phyloP scores from a whole-genome alignment of 257 asterid species.

The Nicotiana sylvestris region DNA sequence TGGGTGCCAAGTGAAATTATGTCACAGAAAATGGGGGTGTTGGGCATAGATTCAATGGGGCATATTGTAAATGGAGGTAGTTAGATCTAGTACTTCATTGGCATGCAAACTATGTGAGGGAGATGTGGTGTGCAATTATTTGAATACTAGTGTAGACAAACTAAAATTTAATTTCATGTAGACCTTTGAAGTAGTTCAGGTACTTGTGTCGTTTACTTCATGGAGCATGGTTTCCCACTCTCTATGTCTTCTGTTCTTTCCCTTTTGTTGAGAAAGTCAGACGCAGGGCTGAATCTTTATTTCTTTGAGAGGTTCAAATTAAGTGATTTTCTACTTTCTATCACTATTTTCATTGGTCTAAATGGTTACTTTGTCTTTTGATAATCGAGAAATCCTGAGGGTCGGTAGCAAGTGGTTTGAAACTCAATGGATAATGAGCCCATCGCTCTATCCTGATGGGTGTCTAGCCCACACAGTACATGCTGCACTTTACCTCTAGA shows the following conservation, averaged over 20 bases:
- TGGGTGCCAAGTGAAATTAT: neutral
- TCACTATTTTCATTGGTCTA: neutral
- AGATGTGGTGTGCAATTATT: neutral
- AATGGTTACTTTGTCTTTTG: neutral
- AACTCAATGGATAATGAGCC: no score
- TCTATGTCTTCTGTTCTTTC: neutral
- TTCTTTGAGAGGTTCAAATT: neutral
- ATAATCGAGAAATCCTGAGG: no score
- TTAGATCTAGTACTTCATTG: neutral
- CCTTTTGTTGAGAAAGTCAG: neutral
- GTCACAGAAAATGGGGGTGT: neutral
- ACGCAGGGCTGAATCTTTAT: neutral
- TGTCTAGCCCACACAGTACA: no score
- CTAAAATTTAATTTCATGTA: neutral
- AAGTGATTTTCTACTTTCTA: conserved; percentile 1
- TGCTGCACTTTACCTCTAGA: no score
- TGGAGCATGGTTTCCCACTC: neutral
- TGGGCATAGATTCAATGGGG: neutral
- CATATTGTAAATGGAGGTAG: neutral
- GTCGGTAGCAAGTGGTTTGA: no score
- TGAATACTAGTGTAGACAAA: neutral
- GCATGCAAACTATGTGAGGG: neutral
- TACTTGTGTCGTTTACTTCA: neutral
- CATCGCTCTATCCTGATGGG: no score
- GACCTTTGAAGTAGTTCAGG: neutral